These are phyloP conservation scores for Plenodomus biglobosus DNA, from an alignment of 2,329 filamentous ascomycete genomes.

Conservation along the genomic window DNA sequence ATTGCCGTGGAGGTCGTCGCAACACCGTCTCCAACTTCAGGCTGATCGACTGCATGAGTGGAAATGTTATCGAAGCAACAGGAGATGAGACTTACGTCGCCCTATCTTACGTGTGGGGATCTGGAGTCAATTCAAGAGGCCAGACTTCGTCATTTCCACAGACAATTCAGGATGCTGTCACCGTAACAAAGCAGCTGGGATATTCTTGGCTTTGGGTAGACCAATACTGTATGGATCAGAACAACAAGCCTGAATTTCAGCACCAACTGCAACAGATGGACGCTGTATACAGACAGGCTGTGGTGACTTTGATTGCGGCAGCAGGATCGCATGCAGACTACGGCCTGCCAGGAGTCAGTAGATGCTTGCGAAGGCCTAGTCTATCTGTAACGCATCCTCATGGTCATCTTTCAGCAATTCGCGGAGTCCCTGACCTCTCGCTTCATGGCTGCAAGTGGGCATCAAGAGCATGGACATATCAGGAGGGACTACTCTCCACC, in stretches of 20 bases:
- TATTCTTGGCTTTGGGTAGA: conserved; percentile 1
- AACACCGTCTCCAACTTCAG: not conserved
- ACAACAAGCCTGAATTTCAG: not conserved
- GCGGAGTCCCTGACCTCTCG: not conserved
- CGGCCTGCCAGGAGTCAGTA: conserved; percentile 3
- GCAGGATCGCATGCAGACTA: conserved; percentile 2
- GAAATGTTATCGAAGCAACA: conserved; percentile 1
- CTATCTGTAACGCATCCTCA: conserved; percentile 1
- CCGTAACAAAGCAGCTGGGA: not conserved
- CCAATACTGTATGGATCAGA: conserved; percentile 4
- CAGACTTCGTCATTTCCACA: not conserved
- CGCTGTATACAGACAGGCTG: conserved; percentile 6
- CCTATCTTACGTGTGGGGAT: conserved; percentile 2
- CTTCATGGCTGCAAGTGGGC: not conserved
- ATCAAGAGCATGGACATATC: conserved; percentile 2
- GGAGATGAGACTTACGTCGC: conserved; percentile 1
- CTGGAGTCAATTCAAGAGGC: not conserved
- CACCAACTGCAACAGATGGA: conserved; percentile 9
- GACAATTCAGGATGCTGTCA: not conserved
- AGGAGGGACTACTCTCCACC: not conserved
- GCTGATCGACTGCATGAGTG: conserved; percentile 3
- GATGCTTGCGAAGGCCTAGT: conserved; percentile 3
- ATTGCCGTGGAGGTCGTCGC: not conserved
- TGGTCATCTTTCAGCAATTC: conserved; percentile 2
- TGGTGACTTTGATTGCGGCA: conserved; percentile 9